Conservation (phyloP, 768 basidiomycete species). For the Suillus lakei region DNA sequence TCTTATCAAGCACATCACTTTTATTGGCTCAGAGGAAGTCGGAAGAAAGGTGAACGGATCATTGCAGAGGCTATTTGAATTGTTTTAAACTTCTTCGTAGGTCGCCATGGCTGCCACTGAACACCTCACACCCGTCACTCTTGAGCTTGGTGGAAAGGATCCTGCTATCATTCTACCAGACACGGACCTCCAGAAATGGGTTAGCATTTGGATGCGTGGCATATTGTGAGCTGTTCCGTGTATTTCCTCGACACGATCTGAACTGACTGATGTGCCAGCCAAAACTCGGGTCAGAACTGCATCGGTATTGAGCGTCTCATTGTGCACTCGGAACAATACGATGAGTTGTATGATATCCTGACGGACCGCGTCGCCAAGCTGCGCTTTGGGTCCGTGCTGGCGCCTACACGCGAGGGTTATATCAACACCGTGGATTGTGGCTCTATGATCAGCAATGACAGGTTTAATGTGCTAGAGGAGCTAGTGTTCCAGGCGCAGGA, state of each 20-base stretch:
- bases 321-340: conserved; percentile 79
- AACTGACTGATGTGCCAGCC: conserved; percentile 49
- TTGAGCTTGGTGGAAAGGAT: conserved; percentile 96
- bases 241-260: not conserved
- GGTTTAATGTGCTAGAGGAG: conserved; percentile 70
- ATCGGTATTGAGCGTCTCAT: conserved; percentile 95
- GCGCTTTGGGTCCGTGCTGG: conserved; percentile 78
- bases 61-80: conserved; percentile 19
- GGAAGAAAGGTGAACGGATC: conserved; percentile 63
- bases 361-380: conserved; percentile 66
- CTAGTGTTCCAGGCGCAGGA: conserved; percentile 73
- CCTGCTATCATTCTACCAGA: conserved; percentile 88
- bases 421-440: conserved; percentile 83
- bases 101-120: conserved; percentile 85
- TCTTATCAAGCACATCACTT: conserved; percentile 90
- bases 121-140: conserved; percentile 87
- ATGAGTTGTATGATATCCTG: conserved; percentile 72
- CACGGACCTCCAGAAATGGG: conserved; percentile 82
- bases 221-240: conserved; percentile 69
- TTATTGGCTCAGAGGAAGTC: conserved; percentile 83
- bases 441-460: conserved; percentile 78
- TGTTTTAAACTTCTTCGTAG: conserved; percentile 40
- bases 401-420: conserved; percentile 68
- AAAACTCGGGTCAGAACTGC: conserved; percentile 95
- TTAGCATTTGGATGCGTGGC: conserved; percentile 86